Conservation (phyloP, 2,329 filamentous ascomycete genomes). For the Didymella segeticola region DNA sequence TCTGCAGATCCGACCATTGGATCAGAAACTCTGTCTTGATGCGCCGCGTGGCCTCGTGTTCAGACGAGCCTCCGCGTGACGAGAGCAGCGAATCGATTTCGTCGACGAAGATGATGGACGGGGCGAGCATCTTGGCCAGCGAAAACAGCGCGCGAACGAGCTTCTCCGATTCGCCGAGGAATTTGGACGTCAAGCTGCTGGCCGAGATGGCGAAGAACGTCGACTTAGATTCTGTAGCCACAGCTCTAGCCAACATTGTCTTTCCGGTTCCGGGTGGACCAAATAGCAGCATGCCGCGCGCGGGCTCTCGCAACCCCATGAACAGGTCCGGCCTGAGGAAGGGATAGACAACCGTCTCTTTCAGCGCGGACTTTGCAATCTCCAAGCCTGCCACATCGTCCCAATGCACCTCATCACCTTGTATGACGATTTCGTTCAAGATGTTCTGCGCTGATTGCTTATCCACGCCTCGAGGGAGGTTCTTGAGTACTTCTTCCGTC, state of each 20-base stretch:
- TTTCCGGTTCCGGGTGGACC: constrained; percentile 98
- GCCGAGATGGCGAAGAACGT: constrained; percentile 98
- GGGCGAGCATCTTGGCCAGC: constrained; percentile 86
- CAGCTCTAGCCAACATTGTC: constrained; percentile 94
- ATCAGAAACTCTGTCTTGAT: constrained; percentile 99
- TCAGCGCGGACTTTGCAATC: constrained; percentile 86
- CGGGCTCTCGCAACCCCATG: constrained; percentile 92
- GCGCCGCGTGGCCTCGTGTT: constrained; percentile 89
- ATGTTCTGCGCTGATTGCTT: constrained; percentile 85
- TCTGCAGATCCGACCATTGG: constrained; percentile 93
- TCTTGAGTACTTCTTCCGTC: constrained; percentile 66
- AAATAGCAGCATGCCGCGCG: constrained; percentile 93
- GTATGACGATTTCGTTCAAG: constrained; percentile 91
- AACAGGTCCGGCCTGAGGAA: constrained; percentile 95
- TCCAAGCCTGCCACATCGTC: constrained; percentile 90
- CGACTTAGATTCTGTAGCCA: constrained; percentile 91
- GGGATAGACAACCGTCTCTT: constrained; percentile 96
- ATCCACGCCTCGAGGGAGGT: constrained; percentile 82
- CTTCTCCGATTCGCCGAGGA: constrained; percentile 95
- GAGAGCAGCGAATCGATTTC: constrained; percentile 96
- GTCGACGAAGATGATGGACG: constrained; percentile 97
- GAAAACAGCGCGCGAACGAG: constrained; percentile 90
- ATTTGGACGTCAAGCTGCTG: constrained; percentile 93
- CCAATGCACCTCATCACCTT: constrained; percentile 96
- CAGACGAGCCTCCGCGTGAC: constrained; percentile 78